Evolutionary conservation across 768 basidiomycete species (phyloP).

Genomic region (Kwoniella mangroviensis): DNA sequence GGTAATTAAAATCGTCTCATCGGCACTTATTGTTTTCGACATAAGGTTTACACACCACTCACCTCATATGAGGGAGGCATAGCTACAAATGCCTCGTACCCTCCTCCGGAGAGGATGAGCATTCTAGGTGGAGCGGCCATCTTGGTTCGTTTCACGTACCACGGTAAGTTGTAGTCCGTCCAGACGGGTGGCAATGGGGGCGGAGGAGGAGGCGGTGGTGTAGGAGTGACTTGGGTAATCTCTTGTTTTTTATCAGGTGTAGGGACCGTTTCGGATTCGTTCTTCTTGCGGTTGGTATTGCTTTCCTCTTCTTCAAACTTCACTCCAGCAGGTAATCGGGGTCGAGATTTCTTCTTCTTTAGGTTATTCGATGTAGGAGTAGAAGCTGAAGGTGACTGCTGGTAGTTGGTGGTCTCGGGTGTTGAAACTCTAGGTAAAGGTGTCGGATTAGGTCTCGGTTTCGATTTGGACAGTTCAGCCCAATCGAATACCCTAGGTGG

Average conservation of each 20-base stretch:
- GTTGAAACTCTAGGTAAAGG: too few relatives aligned
- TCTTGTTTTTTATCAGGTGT: not conserved
- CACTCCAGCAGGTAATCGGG: not conserved
- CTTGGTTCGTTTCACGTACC: constrained; percentile 9
- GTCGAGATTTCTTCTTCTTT: not conserved
- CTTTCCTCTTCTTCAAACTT: not conserved
- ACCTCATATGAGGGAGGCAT: constrained; percentile 51
- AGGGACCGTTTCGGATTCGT: not conserved
- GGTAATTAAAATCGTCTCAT: not conserved
- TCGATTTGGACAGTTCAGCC: constrained; percentile 1
- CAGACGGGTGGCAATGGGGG: not conserved
- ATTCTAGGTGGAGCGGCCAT: constrained; percentile 52
- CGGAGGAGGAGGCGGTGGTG: not conserved
- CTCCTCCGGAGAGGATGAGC: constrained; percentile 52
- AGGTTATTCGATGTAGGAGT: constrained; percentile 6
- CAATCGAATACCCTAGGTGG: constrained; percentile 9
- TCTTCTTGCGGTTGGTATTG: too few relatives aligned
- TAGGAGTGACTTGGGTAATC: not conserved
- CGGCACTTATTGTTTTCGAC: not conserved
- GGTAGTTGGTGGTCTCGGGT: too few relatives aligned
- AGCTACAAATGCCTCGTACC: constrained; percentile 50
- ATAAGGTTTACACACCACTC: constrained; percentile 13
- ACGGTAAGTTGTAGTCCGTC: constrained; percentile 2
- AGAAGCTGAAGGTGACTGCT: not conserved
- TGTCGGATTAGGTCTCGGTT: not conserved